These are phyloP conservation scores for Delonix regia DNA, from an alignment of 306 rosid species.

Conservation along the genomic window DNA sequence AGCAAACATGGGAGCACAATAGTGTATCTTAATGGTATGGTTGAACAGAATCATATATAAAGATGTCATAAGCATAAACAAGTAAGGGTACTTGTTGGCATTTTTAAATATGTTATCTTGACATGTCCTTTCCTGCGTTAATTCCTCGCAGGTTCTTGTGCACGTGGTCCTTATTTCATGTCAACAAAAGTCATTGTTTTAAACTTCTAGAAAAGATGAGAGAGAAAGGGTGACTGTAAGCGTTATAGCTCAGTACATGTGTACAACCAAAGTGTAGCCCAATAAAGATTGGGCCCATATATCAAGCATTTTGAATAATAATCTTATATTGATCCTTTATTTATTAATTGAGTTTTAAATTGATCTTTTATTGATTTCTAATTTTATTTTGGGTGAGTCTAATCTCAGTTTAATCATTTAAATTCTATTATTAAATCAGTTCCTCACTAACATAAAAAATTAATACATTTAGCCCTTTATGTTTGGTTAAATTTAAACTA, in stretches of 20 bases:
- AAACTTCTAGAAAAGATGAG: not conserved
- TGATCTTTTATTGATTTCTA: too few species aligned
- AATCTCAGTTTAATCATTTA: too few species aligned
- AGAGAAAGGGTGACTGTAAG: not conserved
- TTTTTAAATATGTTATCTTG: not conserved
- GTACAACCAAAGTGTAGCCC: not conserved
- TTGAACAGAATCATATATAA: slow-evolving; percentile 10
- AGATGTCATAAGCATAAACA: slow-evolving; percentile 29
- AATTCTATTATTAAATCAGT: too few species aligned
- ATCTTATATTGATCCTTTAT: too few species aligned
- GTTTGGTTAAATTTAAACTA: too few species aligned
- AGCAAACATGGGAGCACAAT: slow-evolving; percentile 40
- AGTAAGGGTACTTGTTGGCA: not conserved
- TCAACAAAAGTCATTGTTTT: slow-evolving; percentile 27
- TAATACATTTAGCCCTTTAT: too few species aligned
- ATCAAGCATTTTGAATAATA: too few species aligned
- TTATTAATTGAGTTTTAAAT: too few species aligned
- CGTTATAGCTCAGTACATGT: not conserved
- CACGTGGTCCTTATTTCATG: slow-evolving; percentile 30
- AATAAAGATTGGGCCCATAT: not conserved
- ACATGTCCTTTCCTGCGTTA: slow-evolving; percentile 19
- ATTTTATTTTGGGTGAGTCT: too few species aligned
- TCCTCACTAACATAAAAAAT: too few species aligned
- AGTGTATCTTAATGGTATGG: not conserved
- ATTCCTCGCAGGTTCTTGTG: slow-evolving; percentile 25